Evolutionary conservation across 768 basidiomycete genomes (phyloP), one percentile per base, ranked within the genome.

Genomic region (Dentipellis sp.): DNA sequence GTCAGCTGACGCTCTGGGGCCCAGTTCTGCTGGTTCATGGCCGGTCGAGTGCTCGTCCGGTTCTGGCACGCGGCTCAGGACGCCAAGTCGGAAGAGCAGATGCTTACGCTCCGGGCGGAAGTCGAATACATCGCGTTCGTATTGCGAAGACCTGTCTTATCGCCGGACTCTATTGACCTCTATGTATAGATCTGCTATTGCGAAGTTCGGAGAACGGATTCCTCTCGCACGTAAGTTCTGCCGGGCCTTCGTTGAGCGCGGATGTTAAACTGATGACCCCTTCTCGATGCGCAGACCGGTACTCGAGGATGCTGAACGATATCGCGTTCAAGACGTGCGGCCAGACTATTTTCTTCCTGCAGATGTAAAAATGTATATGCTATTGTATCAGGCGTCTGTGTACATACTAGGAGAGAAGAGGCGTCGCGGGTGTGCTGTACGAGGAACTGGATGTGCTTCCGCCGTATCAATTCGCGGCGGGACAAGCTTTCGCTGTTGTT

Each of bases 11-110:
- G 35, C 29, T 11, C 35, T 49, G 2, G 55, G 35, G 42, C 23
- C 47, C 16, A 85, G 82, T 82, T 83, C 60, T 78, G 77, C 61
- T 91, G 85, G 85, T 88, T 85, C 64, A 72, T 77, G 51, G 78
- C 77, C 47, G 87, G 85, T 2, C 74, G 84, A 29, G 82, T 85
- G 10, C 74, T 90, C 19, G 76, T 81, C 16, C 77, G 84, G 12
- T 88, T 88, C 66, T 67, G 86, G 36, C 78, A 80, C 59, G 82
- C 81, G 35, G 82, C 85, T 3, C 72, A 81, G 35, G 78, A 85
- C 37, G 76, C 75, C 4, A 77, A 80, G 17, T 77, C 76, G 56
- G 63, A 71, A 22, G 81, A 83, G 34, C 83, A 85, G 65, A 73
- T 79, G n/a, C 63, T 75, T 1, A 82, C 78, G 11, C 66, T 89